These are phyloP conservation scores for Candida gigantensis DNA, from an alignment of 1,139 yeast species.

Conservation along the genomic window DNA sequence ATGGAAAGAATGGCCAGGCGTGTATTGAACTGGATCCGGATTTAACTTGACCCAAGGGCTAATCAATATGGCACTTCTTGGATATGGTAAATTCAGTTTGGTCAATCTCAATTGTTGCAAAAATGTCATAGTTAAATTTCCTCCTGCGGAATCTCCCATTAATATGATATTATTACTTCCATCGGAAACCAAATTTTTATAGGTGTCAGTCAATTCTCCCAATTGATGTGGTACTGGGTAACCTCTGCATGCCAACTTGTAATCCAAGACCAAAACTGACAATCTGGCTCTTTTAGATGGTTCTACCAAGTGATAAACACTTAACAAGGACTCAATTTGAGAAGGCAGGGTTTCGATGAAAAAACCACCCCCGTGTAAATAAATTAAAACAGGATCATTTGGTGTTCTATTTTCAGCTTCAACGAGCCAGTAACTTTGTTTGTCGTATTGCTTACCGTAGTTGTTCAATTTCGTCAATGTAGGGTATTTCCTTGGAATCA, in stretches of 20 bases:
- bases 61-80: slow-evolving; percentile 33
- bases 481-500: slow-evolving; percentile 9
- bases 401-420: slow-evolving; percentile 28
- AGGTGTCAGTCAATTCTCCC: slow-evolving; percentile 33
- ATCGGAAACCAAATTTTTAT: slow-evolving; percentile 23
- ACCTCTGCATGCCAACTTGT: slow-evolving; percentile 36
- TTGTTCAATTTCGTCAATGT: slow-evolving; percentile 21
- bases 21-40: slow-evolving; percentile 14
- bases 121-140: slow-evolving; percentile 33
- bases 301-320: slow-evolving; percentile 33
- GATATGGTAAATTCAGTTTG: slow-evolving; percentile 23
- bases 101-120: slow-evolving; percentile 27
- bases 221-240: slow-evolving; percentile 37
- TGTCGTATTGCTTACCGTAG: slow-evolving; percentile 36
- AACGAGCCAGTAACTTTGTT: slow-evolving; percentile 40
- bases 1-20: slow-evolving; percentile 35
- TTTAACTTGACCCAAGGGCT: slow-evolving; percentile 40
- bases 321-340: slow-evolving; percentile 33
- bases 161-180: slow-evolving; percentile 34
- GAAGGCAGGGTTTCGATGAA: slow-evolving; percentile 34
- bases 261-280: slow-evolving; percentile 40
- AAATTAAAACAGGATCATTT: no score
- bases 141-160: slow-evolving; percentile 49
- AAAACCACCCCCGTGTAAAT: slow-evolving; percentile 53
- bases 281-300: slow-evolving; percentile 24